These are phyloP conservation scores for Neoscytalidium dimidiatum DNA, from an alignment of 2,329 filamentous ascomycete genomes.

Conservation along the genomic window DNA sequence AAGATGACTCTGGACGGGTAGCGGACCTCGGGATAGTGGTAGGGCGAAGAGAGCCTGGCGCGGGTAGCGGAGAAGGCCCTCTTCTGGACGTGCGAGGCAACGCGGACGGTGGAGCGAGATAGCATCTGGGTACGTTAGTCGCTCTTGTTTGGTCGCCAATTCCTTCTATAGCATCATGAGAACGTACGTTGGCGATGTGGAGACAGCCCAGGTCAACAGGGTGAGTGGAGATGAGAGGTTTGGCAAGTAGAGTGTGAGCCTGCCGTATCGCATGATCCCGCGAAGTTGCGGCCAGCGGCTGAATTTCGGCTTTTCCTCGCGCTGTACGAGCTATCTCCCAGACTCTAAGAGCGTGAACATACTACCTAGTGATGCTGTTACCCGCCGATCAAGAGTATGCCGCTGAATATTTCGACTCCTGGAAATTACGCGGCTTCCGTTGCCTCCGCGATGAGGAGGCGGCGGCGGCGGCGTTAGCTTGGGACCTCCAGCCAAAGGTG, in stretches of 20 bases:
- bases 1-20: not conserved
- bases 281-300: conserved; percentile 10
- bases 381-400: too few relatives aligned
- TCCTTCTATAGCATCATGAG: not conserved
- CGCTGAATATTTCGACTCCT: too few relatives aligned
- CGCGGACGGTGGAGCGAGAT: conserved; percentile 65
- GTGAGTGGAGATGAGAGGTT: conserved; percentile 16
- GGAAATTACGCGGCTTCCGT: too few relatives aligned
- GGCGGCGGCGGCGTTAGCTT: too few relatives aligned
- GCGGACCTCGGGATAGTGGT: conserved; percentile 89
- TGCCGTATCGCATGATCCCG: conserved; percentile 17
- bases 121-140: conserved; percentile 66
- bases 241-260: not conserved
- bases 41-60: conserved; percentile 81
- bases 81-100: conserved; percentile 70
- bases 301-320: not conserved
- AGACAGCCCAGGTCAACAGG: conserved; percentile 3
- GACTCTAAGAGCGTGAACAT: too few relatives aligned
- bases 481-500: too few relatives aligned
- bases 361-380: too few relatives aligned
- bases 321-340: not conserved
- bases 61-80: conserved; percentile 94
- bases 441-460: too few relatives aligned
- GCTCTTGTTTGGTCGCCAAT: not conserved
- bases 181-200: conserved; percentile 13